Evolutionary conservation across 1,284 basidiomycete species (phyloP).

Genomic region (Apiotrichum akiyoshidainum): DNA sequence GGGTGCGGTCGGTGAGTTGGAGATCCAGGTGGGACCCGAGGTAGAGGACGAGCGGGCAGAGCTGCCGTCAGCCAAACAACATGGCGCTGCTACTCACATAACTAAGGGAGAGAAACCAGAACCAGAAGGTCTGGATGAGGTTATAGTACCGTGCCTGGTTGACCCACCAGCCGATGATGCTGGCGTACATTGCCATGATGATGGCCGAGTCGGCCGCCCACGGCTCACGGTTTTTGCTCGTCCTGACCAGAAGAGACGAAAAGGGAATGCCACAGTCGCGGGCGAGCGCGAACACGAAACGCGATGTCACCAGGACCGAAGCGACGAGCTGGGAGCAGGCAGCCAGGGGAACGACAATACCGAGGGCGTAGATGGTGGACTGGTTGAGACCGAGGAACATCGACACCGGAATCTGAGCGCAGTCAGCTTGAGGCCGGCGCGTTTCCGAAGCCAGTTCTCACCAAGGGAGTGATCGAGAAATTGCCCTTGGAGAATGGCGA

Average conservation of each 20-base stretch:
- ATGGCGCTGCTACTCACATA: too few species aligned
- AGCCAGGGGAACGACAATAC: background rate
- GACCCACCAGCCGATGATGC: background rate
- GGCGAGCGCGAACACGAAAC: conserved; percentile 47
- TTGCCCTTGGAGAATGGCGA: background rate
- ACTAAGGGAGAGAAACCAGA: background rate
- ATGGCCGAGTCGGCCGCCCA: background rate
- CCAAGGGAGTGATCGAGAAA: too few species aligned
- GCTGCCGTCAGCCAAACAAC: too few species aligned
- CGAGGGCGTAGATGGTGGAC: too few species aligned
- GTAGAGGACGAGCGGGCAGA: conserved; percentile 3
- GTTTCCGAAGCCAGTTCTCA: too few species aligned
- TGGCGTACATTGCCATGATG: background rate
- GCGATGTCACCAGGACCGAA: conserved; percentile 43
- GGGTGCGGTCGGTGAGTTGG: background rate
- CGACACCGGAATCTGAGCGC: too few species aligned
- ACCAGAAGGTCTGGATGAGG: background rate
- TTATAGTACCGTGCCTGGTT: background rate
- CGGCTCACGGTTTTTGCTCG: background rate
- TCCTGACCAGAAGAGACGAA: background rate
- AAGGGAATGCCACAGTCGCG: conserved; percentile 46
- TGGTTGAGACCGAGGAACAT: too few species aligned
- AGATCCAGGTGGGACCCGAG: background rate
- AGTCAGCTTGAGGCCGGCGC: too few species aligned
- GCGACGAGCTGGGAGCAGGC: conserved; percentile 25